phyloP scores from a whole-genome alignment of 2,329 filamentous ascomycete species.

The Blastomyces silverae region DNA sequence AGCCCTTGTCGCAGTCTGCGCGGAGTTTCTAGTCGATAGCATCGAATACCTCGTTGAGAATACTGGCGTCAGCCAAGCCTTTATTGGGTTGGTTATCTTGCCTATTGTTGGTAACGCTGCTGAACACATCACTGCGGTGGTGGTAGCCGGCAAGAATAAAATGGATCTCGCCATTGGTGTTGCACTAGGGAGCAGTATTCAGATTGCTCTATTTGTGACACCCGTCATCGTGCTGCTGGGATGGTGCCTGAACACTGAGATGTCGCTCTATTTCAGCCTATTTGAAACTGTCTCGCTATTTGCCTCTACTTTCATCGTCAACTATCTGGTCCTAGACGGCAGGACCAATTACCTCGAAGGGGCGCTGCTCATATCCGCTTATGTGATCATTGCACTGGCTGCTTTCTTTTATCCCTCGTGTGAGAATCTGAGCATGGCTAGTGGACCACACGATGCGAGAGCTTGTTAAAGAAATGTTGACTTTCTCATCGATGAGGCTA shows the following conservation, averaged over 20 bases:
- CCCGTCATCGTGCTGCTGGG: constrained; percentile 64
- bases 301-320: constrained; percentile 76
- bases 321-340: constrained; percentile 78
- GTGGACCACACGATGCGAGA: constrained; percentile 19
- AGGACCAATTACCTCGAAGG: constrained; percentile 84
- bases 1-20: constrained; percentile 59
- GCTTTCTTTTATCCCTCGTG: constrained; percentile 60
- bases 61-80: constrained; percentile 54
- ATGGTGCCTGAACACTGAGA: constrained; percentile 62
- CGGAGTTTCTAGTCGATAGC: constrained; percentile 62
- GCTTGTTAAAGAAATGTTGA: constrained; percentile 11
- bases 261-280: constrained; percentile 76
- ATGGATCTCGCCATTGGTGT: constrained; percentile 70
- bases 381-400: constrained; percentile 60
- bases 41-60: constrained; percentile 58
- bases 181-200: constrained; percentile 63
- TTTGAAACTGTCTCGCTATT: constrained; percentile 87
- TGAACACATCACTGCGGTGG: constrained; percentile 65
- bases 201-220: constrained; percentile 64
- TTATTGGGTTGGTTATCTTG: constrained; percentile 65
- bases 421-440: constrained; percentile 40
- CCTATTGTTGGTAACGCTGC: constrained; percentile 68
- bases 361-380: constrained; percentile 55
- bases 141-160: constrained; percentile 66
- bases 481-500: background rate